Base-by-base conservation (phyloP, 208 protist genomes). In the Spironucleus salmonicida region DNA sequence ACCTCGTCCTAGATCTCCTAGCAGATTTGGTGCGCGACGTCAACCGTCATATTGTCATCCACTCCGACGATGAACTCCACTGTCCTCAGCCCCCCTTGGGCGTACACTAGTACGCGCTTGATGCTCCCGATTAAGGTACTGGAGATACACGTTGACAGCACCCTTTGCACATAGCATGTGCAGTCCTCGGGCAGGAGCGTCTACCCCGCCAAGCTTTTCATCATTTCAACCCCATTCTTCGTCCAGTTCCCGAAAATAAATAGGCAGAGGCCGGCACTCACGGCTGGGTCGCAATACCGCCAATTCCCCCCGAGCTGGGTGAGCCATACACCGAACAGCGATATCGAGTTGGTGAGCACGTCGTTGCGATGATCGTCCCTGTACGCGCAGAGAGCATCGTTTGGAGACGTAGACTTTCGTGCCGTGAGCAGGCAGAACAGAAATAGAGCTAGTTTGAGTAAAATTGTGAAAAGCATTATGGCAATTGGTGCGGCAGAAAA, bases 351-450 rank as follows among this genome's bases (percentile, higher is more conserved):
- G 38, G 64, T 42, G 27, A 71, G 64, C 32, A 71, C 34, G n/a
- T 71, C 64, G 64, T 71, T 71, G 7, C 64, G 7, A 35, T 71
- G 64, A n/a, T 71, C 64, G 64, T 71, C 64, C 11, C 64, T n/a
- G 38, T 71, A 71, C 11, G 64, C 64, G 23, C 13, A 26, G 15
- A 15, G 15, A 11, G 19, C 34, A n/a, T 71, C 64, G 7, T 9
- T 2, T 2, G 4, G 2, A 15, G 7, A 15, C 34, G n/a, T 4
- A 49, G 7, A 19, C 34, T n/a, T 45, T 2, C 34, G 4, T 4
- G 30, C 64, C 11, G 27, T 15, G 4, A 71, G 2, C 9, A 45
- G 64, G 38, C 64, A 71, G 38, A 4, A 2, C 32, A 71, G 2
- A n/a, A n/a, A 42, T 2, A 71, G 38, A 15, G n/a, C 4, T 40